Evolutionary conservation across 2,329 filamentous ascomycete genomes (phyloP).

Genomic region (Verticillium isaacii): DNA sequence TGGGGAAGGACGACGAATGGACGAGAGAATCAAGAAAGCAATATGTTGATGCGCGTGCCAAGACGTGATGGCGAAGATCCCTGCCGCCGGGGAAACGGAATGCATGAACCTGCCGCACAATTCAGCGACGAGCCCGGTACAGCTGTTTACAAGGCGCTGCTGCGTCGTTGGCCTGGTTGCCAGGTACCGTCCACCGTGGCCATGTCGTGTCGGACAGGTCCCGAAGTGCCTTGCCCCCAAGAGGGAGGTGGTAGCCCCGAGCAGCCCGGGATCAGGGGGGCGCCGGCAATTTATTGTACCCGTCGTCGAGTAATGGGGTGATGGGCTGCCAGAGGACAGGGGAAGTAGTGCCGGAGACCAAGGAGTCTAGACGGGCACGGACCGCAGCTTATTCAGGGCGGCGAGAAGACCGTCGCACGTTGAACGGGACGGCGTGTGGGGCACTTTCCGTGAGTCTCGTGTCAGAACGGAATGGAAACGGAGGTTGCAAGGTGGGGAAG

Average conservation of each 20-base stretch:
- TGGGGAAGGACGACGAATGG: background rate
- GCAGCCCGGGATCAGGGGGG: too few species aligned
- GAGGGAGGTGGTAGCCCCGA: background rate
- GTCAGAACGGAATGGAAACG: too few species aligned
- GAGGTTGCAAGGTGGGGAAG: too few species aligned
- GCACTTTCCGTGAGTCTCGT: too few species aligned
- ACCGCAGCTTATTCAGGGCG: too few species aligned
- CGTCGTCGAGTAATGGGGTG: too few species aligned
- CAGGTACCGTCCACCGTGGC: background rate
- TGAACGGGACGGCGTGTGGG: too few species aligned
- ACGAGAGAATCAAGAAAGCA: background rate
- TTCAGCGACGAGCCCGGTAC: background rate
- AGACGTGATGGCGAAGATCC: background rate
- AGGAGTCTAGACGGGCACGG: background rate
- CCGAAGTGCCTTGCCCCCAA: background rate
- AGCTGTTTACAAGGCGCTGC: background rate
- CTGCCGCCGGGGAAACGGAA: background rate
- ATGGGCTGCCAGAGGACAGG: background rate
- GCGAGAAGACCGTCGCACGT: too few species aligned
- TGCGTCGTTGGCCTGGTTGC: background rate
- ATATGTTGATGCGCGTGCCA: background rate
- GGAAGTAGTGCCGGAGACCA: background rate
- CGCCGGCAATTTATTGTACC: too few species aligned
- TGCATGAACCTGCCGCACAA: background rate
- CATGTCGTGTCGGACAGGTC: background rate